phyloP scores from a whole-genome alignment of 1,284 basidiomycete genomes.

The Tranzscheliella williamsii region DNA sequence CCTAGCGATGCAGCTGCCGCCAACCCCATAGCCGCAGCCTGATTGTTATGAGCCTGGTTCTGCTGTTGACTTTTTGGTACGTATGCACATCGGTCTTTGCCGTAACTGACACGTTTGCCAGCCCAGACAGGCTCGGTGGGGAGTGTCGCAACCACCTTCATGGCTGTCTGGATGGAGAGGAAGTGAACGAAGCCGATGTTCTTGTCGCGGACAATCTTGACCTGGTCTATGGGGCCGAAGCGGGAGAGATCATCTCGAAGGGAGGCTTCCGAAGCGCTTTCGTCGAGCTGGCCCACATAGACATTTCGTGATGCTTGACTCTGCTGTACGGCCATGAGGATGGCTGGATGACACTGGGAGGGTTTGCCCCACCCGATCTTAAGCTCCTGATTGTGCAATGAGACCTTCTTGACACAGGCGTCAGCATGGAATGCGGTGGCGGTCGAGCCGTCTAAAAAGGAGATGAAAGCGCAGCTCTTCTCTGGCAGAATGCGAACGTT shows the following conservation, averaged over 20 bases:
- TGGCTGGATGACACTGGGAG: constrained; percentile 47
- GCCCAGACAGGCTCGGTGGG: constrained; percentile 54
- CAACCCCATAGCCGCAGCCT: constrained; percentile 59
- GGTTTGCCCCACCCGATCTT: constrained; percentile 61
- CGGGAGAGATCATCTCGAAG: constrained; percentile 53
- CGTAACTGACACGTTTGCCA: constrained; percentile 56
- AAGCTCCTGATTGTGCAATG: constrained; percentile 57
- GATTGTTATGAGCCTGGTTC: constrained; percentile 60
- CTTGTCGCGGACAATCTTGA: constrained; percentile 60
- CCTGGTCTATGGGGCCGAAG: constrained; percentile 60
- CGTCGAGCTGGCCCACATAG: constrained; percentile 56
- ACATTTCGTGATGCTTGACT: constrained; percentile 58
- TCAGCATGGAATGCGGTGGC: constrained; percentile 60
- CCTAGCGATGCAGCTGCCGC: constrained; percentile 58
- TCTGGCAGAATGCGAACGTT: constrained; percentile 93
- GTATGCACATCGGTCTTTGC: constrained; percentile 60
- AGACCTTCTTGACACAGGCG: constrained; percentile 57
- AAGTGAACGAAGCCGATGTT: constrained; percentile 60
- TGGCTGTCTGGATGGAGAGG: constrained; percentile 57
- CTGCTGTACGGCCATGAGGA: constrained; percentile 58
- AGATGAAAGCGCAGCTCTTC: constrained; percentile 96
- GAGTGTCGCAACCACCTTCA: constrained; percentile 55
- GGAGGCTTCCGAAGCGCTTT: constrained; percentile 47
- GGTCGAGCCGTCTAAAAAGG: constrained; percentile 62
- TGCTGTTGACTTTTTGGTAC: constrained; percentile 60